Evolutionary conservation across 331 rosid species (phyloP).

Genomic region (Cydonia oblonga): DNA sequence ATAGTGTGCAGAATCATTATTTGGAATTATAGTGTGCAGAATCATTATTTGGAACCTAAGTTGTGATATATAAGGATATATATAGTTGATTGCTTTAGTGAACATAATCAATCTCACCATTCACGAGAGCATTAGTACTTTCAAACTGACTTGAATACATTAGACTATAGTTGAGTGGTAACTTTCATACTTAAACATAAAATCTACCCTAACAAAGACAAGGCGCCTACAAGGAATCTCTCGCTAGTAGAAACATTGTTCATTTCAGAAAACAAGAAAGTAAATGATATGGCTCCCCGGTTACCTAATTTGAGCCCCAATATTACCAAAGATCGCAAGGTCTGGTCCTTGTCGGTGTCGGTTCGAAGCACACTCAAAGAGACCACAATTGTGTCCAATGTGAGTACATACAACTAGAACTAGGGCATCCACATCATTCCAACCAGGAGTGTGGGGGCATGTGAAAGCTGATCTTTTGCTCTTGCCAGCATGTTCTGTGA

Average conservation of each 20-base stretch:
- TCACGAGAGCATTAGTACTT: background rate
- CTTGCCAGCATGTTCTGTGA: conserved; percentile 35
- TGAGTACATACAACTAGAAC: background rate
- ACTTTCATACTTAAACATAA: background rate
- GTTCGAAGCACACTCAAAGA: conserved; percentile 28
- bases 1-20: background rate
- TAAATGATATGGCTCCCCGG: background rate
- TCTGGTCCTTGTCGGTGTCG: conserved; percentile 58
- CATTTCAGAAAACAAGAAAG: background rate
- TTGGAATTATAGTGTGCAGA: background rate
- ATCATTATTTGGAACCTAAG: background rate
- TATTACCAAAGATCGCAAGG: conserved; percentile 16
- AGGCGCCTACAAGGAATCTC: background rate
- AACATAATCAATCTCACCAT: no score
- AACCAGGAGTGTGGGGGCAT: conserved; percentile 44
- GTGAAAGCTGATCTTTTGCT: conserved; percentile 43
- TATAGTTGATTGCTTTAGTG: background rate
- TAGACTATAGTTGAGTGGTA: no score
- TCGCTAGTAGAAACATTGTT: background rate
- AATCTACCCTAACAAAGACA: background rate
- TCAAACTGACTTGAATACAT: no score
- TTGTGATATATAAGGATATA: background rate
- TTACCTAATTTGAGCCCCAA: conserved; percentile 15
- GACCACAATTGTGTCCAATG: background rate
- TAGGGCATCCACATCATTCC: conserved; percentile 27